Conservation (phyloP, 169 alveolate genomes). For the Sarcocystis neurona region DNA sequence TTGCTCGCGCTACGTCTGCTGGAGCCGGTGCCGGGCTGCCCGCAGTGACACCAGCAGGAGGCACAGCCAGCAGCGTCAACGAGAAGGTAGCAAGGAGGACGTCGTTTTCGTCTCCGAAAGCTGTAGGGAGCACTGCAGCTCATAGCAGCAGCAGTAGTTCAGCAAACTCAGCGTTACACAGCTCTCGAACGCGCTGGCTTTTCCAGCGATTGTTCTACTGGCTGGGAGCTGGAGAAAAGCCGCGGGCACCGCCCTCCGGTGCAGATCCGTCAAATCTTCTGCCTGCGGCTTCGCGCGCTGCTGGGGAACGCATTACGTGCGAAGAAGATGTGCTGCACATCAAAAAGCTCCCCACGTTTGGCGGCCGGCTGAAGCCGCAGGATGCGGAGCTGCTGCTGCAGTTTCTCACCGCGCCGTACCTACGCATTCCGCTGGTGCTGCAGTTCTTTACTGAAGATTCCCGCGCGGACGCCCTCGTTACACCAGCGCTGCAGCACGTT, state of each 20-base stretch:
- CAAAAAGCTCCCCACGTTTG: conserved; percentile 64
- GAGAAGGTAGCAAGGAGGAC: conserved; percentile 2
- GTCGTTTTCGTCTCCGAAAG: neutral
- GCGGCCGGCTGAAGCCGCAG: conserved; percentile 54
- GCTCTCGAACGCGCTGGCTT: conserved; percentile 2
- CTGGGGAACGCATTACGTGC: neutral
- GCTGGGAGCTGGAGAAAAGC: conserved; percentile 43
- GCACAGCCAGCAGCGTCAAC: conserved; percentile 11
- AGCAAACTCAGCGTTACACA: neutral
- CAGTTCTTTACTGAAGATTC: conserved; percentile 71
- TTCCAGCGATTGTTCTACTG: neutral
- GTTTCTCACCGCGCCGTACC: conserved; percentile 71
- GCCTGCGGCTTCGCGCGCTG: conserved; percentile 29
- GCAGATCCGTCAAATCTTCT: conserved; percentile 60
- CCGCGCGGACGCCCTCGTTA: conserved; percentile 62
- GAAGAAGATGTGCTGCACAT: conserved; percentile 68
- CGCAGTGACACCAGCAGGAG: too few relatives aligned
- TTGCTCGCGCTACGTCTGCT: too few relatives aligned
- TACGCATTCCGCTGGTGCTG: conserved; percentile 70
- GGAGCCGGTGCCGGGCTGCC: too few relatives aligned
- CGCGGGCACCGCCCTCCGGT: conserved; percentile 40
- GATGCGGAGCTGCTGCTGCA: conserved; percentile 71
- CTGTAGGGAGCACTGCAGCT: neutral
- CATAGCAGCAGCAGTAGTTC: conserved; percentile 18
- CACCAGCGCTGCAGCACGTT: conserved; percentile 66